These are phyloP conservation scores for Cryptococcus neoformans DNA, from an alignment of 1,284 basidiomycete genomes.

Conservation along the genomic window DNA sequence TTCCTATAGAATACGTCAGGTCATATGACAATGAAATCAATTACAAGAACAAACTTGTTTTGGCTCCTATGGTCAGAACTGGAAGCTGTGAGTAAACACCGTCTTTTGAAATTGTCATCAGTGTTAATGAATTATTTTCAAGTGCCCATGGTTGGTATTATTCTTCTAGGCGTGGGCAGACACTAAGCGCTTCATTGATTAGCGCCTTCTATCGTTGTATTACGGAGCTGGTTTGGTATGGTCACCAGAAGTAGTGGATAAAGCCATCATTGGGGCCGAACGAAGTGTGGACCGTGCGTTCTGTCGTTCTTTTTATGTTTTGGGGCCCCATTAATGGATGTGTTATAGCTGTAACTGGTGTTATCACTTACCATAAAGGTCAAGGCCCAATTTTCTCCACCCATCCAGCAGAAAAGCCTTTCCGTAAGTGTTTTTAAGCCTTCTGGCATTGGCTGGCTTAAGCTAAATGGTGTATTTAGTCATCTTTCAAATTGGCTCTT, in stretches of 20 bases:
- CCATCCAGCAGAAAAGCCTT: slow-evolving; percentile 91
- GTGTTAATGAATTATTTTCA: not conserved
- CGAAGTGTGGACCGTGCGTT: slow-evolving; percentile 76
- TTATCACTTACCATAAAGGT: slow-evolving; percentile 74
- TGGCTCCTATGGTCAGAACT: slow-evolving; percentile 94
- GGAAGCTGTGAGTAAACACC: slow-evolving; percentile 64
- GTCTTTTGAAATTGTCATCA: not conserved
- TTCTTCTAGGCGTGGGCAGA: not conserved
- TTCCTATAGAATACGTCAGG: slow-evolving; percentile 32
- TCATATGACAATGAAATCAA: slow-evolving; percentile 38
- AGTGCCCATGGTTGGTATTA: slow-evolving; percentile 29
- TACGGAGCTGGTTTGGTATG: slow-evolving; percentile 94
- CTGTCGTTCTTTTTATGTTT: slow-evolving; percentile 14
- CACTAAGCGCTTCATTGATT: not conserved
- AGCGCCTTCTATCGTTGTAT: slow-evolving; percentile 77
- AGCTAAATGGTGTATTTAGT: slow-evolving; percentile 23
- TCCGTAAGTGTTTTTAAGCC: slow-evolving; percentile 46
- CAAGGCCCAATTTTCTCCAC: slow-evolving; percentile 85
- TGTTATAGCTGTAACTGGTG: slow-evolving; percentile 69
- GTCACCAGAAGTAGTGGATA: slow-evolving; percentile 96
- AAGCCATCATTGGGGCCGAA: slow-evolving; percentile 83
- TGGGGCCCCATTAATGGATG: slow-evolving; percentile 7
- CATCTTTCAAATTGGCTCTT: slow-evolving; percentile 78
- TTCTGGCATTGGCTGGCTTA: not conserved
- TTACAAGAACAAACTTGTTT: slow-evolving; percentile 72